Evolutionary conservation across 768 basidiomycete species (phyloP).

Genomic region (Rhizopogon vinicolor): DNA sequence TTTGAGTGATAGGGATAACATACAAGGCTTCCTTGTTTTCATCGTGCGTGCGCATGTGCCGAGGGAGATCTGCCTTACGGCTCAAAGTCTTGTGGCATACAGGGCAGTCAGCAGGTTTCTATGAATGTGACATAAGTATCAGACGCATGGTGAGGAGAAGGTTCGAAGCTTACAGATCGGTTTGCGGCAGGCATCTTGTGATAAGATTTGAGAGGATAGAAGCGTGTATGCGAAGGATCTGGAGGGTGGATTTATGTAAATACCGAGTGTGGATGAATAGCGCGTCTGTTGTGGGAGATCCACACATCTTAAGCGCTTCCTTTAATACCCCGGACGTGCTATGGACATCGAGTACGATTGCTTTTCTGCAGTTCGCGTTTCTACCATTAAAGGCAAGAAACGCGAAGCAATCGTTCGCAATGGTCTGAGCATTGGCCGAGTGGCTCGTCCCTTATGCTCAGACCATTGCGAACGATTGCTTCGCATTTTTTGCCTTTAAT

Average conservation of each 20-base stretch:
- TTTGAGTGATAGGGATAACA: neutral
- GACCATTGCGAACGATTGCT: constrained; percentile 16
- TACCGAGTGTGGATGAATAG: neutral
- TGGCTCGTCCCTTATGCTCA: constrained; percentile 4
- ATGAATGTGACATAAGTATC: neutral
- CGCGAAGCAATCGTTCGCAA: constrained; percentile 15
- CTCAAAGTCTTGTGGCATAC: constrained; percentile 13
- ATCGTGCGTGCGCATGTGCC: constrained; percentile 23
- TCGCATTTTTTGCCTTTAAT: constrained; percentile 14
- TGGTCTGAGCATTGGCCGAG: constrained; percentile 9
- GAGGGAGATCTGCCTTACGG: constrained; percentile 20
- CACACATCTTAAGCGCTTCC: constrained; percentile 3
- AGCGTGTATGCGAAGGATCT: neutral
- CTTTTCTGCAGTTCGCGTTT: constrained; percentile 12
- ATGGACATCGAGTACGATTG: constrained; percentile 20
- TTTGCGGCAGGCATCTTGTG: constrained; percentile 5
- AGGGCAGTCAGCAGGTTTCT: constrained; percentile 9
- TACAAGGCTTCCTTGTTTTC: constrained; percentile 19
- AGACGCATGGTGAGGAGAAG: neutral
- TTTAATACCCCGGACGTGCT: constrained; percentile 18
- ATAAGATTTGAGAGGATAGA: neutral
- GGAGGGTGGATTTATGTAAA: neutral
- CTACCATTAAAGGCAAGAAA: constrained; percentile 15
- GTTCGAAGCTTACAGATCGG: constrained; percentile 4
- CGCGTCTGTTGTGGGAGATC: neutral